These are phyloP conservation scores for Exsudoporus frostii DNA, from an alignment of 768 basidiomycete genomes.

Conservation along the genomic window DNA sequence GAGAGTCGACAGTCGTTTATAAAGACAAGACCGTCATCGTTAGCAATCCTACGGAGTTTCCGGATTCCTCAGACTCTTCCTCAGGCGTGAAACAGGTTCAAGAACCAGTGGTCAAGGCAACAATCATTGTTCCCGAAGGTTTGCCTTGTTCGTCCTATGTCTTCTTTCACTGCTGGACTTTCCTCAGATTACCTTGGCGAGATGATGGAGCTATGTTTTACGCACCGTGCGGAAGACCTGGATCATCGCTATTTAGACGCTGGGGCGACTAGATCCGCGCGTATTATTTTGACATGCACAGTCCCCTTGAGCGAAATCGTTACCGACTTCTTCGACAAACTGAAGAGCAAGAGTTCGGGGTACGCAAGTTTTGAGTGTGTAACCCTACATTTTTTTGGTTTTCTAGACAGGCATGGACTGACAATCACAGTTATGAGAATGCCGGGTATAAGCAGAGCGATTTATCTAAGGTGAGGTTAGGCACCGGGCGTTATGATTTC, in stretches of 20 bases:
- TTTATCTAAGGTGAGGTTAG: slow-evolving; percentile 65
- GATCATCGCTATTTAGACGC: slow-evolving; percentile 82
- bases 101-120: slow-evolving; percentile 91
- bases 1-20: slow-evolving; percentile 59
- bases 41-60: slow-evolving; percentile 95
- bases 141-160: slow-evolving; percentile 2
- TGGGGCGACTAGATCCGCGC: slow-evolving; percentile 38
- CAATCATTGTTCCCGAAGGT: slow-evolving; percentile 95
- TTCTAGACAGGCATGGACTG: background rate
- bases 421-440: slow-evolving; percentile 77
- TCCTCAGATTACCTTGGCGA: slow-evolving; percentile 82
- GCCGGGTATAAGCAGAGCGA: slow-evolving; percentile 82
- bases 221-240: slow-evolving; percentile 78
- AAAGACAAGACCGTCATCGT: slow-evolving; percentile 59
- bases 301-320: slow-evolving; percentile 93
- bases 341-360: slow-evolving; percentile 90
- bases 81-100: slow-evolving; percentile 71
- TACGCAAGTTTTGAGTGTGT: slow-evolving; percentile 90
- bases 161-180: background rate
- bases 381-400: background rate
- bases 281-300: slow-evolving; percentile 77
- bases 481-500: background rate
- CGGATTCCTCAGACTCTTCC: slow-evolving; percentile 65
- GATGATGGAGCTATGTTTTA: slow-evolving; percentile 93
- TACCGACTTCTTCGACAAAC: slow-evolving; percentile 90